phyloP scores from a whole-genome alignment of 2,329 filamentous ascomycete genomes.

The Sclerotinia nivalis region DNA sequence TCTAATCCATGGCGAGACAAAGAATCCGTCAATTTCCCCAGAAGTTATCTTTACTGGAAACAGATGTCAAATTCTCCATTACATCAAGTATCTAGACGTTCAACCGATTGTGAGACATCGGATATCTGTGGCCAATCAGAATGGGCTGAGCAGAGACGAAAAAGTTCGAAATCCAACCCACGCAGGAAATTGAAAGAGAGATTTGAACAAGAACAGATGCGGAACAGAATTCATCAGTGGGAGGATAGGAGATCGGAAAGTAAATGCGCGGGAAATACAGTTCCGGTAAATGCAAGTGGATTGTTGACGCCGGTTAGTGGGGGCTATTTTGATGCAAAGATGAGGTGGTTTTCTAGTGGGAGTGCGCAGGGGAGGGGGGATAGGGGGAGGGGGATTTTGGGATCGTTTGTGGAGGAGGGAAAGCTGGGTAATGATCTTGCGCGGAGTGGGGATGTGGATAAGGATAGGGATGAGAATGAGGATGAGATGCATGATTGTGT shows the following conservation, averaged over 20 bases:
- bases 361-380: not conserved
- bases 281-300: not conserved
- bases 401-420: not conserved
- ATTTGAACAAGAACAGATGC: not conserved
- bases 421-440: not conserved
- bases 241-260: not conserved
- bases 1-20: not conserved
- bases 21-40: not conserved
- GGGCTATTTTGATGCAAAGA: slow-evolving; percentile 11
- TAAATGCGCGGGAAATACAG: not conserved
- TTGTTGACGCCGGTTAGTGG: slow-evolving; percentile 1
- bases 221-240: not conserved
- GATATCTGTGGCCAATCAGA: slow-evolving; percentile 5
- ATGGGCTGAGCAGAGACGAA: not conserved
- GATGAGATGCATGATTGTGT: slow-evolving; percentile 31
- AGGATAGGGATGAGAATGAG: not conserved
- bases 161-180: not conserved
- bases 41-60: not conserved
- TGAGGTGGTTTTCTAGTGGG: not conserved
- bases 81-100: not conserved
- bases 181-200: not conserved
- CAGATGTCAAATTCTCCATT: not conserved
- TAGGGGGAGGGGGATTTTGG: not conserved
- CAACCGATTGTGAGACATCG: not conserved
- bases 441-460: not conserved